Evolutionary conservation across 2,329 filamentous ascomycete species (phyloP).

Genomic region (Calonectria honghensis): DNA sequence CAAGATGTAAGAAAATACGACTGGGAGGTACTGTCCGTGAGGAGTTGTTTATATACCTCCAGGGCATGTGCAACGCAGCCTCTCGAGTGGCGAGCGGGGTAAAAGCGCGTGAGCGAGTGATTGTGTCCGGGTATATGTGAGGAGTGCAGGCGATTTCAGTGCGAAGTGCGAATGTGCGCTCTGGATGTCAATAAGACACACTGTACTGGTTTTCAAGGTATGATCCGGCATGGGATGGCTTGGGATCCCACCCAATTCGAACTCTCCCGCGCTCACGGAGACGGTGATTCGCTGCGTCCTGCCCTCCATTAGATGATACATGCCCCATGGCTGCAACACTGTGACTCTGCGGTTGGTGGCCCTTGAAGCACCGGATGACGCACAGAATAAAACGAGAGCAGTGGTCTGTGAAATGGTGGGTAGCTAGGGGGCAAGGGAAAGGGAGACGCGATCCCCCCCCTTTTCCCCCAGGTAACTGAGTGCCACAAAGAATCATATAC

Average conservation of each 20-base stretch:
- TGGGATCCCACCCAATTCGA: slow-evolving; percentile 25
- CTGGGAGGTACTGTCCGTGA: slow-evolving; percentile 19
- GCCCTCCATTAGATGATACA: slow-evolving; percentile 18
- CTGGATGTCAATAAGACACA: slow-evolving; percentile 20
- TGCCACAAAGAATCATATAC: background rate
- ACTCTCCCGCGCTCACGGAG: slow-evolving; percentile 20
- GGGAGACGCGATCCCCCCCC: background rate
- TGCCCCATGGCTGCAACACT: slow-evolving; percentile 3
- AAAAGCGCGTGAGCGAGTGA: slow-evolving; percentile 50
- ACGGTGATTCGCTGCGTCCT: slow-evolving; percentile 23
- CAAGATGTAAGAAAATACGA: slow-evolving; percentile 35
- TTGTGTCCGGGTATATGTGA: slow-evolving; percentile 29
- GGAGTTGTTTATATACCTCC: slow-evolving; percentile 40
- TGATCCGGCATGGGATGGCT: slow-evolving; percentile 32
- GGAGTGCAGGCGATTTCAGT: slow-evolving; percentile 25
- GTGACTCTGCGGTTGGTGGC: slow-evolving; percentile 27
- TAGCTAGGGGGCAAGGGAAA: background rate
- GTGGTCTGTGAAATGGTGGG: background rate
- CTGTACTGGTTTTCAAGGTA: slow-evolving; percentile 31
- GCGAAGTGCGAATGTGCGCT: slow-evolving; percentile 20
- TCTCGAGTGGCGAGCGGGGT: slow-evolving; percentile 52
- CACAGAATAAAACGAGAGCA: slow-evolving; percentile 23
- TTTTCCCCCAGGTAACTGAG: background rate
- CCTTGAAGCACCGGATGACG: slow-evolving; percentile 18
- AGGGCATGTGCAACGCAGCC: slow-evolving; percentile 23